phyloP scores from a whole-genome alignment of 306 rosid species.

The Sphenostylis stenocarpa region DNA sequence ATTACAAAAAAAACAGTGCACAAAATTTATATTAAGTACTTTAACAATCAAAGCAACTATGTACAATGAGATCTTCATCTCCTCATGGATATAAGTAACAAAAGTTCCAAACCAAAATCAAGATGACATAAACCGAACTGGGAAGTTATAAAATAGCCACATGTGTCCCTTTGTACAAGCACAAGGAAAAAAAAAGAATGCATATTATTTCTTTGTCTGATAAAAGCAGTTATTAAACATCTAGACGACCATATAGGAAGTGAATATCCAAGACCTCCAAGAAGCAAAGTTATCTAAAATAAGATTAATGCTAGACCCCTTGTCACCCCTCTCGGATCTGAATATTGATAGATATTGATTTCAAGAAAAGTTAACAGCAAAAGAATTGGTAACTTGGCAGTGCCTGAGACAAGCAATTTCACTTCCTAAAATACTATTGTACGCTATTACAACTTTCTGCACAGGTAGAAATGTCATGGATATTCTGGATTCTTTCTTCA shows the following conservation, averaged over 20 bases:
- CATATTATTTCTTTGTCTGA: slow-evolving; percentile 14
- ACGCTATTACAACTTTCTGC: no score
- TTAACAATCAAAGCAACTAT: slow-evolving; percentile 8
- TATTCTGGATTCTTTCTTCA: slow-evolving; percentile 11
- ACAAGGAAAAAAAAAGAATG: background rate
- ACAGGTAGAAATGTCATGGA: background rate
- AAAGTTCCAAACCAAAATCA: slow-evolving; percentile 19
- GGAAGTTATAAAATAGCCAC: slow-evolving; percentile 14
- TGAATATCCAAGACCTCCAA: slow-evolving; percentile 6
- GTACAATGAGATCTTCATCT: slow-evolving; percentile 23
- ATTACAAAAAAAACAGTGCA: slow-evolving; percentile 20
- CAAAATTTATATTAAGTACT: slow-evolving; percentile 17
- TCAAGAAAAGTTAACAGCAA: slow-evolving; percentile 23
- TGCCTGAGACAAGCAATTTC: slow-evolving; percentile 9
- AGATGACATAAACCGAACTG: background rate
- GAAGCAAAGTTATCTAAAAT: slow-evolving; percentile 22
- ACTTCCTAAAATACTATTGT: slow-evolving; percentile 8
- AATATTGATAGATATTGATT: slow-evolving; percentile 20
- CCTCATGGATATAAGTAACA: slow-evolving; percentile 21
- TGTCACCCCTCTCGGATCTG: background rate
- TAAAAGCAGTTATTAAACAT: background rate
- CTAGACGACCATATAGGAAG: background rate
- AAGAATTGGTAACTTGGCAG: slow-evolving; percentile 6
- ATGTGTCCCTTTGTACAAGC: slow-evolving; percentile 7
- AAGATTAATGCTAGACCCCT: slow-evolving; percentile 9